Conservation (phyloP, 2,329 filamentous ascomycete species). For the Didymosphaeria variabile region DNA sequence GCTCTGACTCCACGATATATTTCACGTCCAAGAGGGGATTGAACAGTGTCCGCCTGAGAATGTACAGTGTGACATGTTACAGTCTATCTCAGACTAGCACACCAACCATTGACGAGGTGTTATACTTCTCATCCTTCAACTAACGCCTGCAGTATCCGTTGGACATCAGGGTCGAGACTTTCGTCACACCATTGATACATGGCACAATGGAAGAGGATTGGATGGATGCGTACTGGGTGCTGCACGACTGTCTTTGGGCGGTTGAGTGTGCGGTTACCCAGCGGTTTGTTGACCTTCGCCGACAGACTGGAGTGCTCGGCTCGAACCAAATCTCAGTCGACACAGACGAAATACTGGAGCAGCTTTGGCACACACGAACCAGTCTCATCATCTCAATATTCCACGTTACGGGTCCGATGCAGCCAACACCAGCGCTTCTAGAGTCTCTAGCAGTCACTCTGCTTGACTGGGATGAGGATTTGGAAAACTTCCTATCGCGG, state of each 20-base stretch:
- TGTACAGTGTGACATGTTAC: not conserved
- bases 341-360: slow-evolving; percentile 34
- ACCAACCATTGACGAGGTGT: not conserved
- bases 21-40: not conserved
- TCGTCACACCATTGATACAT: slow-evolving; percentile 32
- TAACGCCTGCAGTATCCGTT: slow-evolving; percentile 44
- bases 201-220: slow-evolving; percentile 41
- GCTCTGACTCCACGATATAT: not conserved
- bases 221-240: slow-evolving; percentile 42
- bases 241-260: slow-evolving; percentile 48
- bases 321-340: slow-evolving; percentile 20
- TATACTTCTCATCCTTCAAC: slow-evolving; percentile 1
- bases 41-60: not conserved
- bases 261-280: slow-evolving; percentile 47
- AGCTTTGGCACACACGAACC: slow-evolving; percentile 30
- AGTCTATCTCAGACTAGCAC: not conserved
- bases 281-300: slow-evolving; percentile 46
- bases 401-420: slow-evolving; percentile 32
- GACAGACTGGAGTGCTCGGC: slow-evolving; percentile 22
- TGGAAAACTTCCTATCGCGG: slow-evolving; percentile 30
- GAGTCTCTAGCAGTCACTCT: slow-evolving; percentile 34
- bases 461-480: slow-evolving; percentile 33
- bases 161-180: slow-evolving; percentile 38
- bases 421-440: slow-evolving; percentile 26
- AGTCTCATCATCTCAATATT: slow-evolving; percentile 38